Base-by-base conservation (phyloP, 805 yeast species). In the Cyberlindnera saturnus region DNA sequence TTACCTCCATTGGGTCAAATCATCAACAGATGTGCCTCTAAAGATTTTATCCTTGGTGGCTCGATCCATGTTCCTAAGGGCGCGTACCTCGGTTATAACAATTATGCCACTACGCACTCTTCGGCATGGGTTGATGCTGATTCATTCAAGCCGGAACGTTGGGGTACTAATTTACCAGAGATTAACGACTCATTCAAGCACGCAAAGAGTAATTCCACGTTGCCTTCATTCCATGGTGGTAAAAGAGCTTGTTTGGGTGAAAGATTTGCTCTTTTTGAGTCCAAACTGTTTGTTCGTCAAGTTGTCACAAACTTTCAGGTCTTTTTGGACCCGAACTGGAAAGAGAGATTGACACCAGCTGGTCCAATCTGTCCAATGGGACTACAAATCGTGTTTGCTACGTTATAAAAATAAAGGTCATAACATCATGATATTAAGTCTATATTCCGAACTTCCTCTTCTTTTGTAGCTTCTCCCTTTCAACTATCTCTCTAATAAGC, bases 201-300 rank as follows among this genome's bases (percentile, higher is more conserved):
- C 14, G 66, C 75, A 8, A 78, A 78, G 52, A 63, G 72, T 35
- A 57, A 55, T n/a, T 67, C 74, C 7, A 65, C 63, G 8, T 54
- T 78, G 15, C 71, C 78, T 4, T 70, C 81, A 0, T 78, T 78
- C 47, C 83, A 78, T 55, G 84, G 84, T 6, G 71, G 82, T 9
- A 73, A 65, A 48, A 59, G 84, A 36, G 81, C 82, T 0, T 79
- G 84, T 55, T 56, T 79, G 16, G 84, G 84, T 5, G 83, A 79
- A 50, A 73, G 74, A 49, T 68, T 75, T 55, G 82, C 82, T 1
- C 57, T 78, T 8, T 56, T 60, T 33, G 77, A 76, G 50, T 58
- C 69, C 23, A 69, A 71, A 46, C 55, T 66, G 11, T 63, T 72
- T 9, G 39, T 76, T 5, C 53, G 59, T 6, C 62, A 61, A 33